A percentile compares a stretch with the other conserved stretches of the same genome.
phyloP scores from a whole-genome alignment of 306 rosid genomes.

The Potentilla sterilis region DNA sequence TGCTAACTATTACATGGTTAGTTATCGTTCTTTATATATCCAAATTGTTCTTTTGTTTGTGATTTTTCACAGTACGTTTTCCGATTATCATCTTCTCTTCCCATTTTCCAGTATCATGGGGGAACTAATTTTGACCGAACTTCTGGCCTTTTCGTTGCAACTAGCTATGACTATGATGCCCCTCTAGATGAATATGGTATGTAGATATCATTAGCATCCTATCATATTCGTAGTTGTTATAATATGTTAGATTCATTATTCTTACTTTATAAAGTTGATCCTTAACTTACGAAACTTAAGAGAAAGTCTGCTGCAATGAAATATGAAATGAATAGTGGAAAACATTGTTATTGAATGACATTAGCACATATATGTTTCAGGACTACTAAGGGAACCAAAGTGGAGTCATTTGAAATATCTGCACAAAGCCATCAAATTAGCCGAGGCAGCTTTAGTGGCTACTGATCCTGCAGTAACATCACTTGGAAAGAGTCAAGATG shows the following conservation, averaged over 20 bases:
- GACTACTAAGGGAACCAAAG: conserved; percentile 77
- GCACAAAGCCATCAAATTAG: conserved; percentile 76
- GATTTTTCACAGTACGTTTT: neutral
- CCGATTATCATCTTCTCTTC: conserved; percentile 1
- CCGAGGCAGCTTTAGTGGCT: conserved; percentile 70
- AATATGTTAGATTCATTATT: conserved; percentile 9
- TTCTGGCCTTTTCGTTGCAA: conserved; percentile 74
- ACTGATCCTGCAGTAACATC: conserved; percentile 59
- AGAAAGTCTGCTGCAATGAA: neutral
- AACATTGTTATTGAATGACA: neutral
- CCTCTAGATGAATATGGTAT: conserved; percentile 91
- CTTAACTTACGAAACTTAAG: neutral
- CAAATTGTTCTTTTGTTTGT: neutral
- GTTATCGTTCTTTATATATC: neutral
- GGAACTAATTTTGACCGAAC: conserved; percentile 97
- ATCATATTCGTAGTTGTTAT: neutral
- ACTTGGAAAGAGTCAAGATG: conserved; percentile 77
- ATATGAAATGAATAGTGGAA: neutral
- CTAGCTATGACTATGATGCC: conserved; percentile 92
- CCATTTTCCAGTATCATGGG: conserved; percentile 72
- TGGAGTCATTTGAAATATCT: conserved; percentile 87
- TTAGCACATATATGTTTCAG: conserved; percentile 36
- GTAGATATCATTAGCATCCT: conserved; percentile 10
- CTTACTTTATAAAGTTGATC: neutral
- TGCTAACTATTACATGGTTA: conserved; percentile 84